These are phyloP conservation scores for Schoenoplectus tabernaemontani DNA, from an alignment of 202 grass and related monocot species.

Conservation along the genomic window DNA sequence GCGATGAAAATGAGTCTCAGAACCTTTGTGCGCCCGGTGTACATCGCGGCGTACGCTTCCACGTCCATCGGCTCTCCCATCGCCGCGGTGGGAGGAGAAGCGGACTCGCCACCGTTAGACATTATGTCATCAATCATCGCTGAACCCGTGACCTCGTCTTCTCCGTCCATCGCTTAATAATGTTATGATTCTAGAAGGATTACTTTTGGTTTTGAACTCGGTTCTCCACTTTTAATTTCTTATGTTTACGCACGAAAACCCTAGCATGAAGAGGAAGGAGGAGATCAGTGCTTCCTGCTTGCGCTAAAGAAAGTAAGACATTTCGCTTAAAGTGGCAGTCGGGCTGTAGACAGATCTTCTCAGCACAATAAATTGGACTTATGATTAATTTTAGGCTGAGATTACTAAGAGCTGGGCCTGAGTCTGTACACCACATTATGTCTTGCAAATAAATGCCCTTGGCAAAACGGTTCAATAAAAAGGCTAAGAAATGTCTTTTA, in stretches of 20 bases:
- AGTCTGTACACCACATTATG: not conserved
- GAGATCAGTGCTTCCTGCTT: not conserved
- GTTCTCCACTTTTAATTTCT: not conserved
- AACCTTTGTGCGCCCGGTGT: slow-evolving; percentile 60
- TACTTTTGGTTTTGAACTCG: no score
- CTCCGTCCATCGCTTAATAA: slow-evolving; percentile 68
- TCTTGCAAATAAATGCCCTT: not conserved
- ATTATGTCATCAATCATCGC: slow-evolving; percentile 38
- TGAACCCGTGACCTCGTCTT: slow-evolving; percentile 40
- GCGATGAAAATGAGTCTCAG: slow-evolving; percentile 70
- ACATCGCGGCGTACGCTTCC: slow-evolving; percentile 85
- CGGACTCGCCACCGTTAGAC: slow-evolving; percentile 32
- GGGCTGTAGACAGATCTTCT: not conserved
- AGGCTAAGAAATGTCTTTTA: no score
- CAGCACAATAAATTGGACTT: no score
- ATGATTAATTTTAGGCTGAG: not conserved
- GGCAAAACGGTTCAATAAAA: no score
- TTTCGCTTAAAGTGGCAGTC: not conserved
- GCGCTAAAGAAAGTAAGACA: not conserved
- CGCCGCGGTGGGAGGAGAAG: slow-evolving; percentile 31
- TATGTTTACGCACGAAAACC: slow-evolving; percentile 42
- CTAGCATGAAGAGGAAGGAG: slow-evolving; percentile 9
- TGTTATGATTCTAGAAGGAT: not conserved
- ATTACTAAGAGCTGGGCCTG: not conserved
- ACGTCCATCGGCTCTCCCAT: slow-evolving; percentile 74